Evolutionary conservation across 176 grass and related monocot species (phyloP).

Genomic region (Ananas comosus): DNA sequence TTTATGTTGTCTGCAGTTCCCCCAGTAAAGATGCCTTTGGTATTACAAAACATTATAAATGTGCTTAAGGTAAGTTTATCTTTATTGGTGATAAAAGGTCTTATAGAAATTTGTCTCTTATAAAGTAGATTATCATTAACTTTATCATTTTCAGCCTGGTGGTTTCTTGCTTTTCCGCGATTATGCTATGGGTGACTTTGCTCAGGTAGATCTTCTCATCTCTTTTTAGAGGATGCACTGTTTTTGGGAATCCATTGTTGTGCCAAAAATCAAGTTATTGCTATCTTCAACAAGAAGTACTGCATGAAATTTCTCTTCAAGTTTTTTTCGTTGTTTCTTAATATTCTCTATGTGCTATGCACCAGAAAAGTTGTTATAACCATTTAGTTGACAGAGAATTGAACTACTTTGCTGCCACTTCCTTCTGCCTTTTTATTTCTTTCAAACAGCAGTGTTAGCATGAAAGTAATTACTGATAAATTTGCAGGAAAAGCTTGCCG

Average conservation of each 20-base stretch:
- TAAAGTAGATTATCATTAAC: neutral
- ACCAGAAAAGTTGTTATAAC: neutral
- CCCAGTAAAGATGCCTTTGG: slow-evolving; percentile 16
- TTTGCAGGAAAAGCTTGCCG: slow-evolving; percentile 12
- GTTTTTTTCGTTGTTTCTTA: no score
- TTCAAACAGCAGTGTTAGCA: neutral
- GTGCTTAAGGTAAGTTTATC: slow-evolving; percentile 13
- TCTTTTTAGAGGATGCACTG: neutral
- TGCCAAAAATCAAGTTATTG: neutral
- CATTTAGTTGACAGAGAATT: neutral
- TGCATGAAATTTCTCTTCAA: no score
- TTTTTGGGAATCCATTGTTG: neutral
- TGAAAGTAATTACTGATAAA: neutral
- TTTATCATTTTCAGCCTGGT: slow-evolving; percentile 12
- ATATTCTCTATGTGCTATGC: neutral
- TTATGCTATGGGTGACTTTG: slow-evolving; percentile 19
- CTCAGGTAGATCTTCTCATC: slow-evolving; percentile 15
- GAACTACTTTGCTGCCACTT: neutral
- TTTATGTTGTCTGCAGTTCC: slow-evolving; percentile 25
- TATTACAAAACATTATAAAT: slow-evolving; percentile 13
- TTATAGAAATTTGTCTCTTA: neutral
- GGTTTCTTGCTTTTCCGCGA: slow-evolving; percentile 21
- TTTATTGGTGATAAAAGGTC: neutral
- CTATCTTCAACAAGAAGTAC: neutral
- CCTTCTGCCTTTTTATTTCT: neutral